Percentiles rank a stretch among this genome's conserved stretches.
Evolutionary conservation across 805 yeast species (phyloP).

Genomic region (Saccharomycodes ludwigii): DNA sequence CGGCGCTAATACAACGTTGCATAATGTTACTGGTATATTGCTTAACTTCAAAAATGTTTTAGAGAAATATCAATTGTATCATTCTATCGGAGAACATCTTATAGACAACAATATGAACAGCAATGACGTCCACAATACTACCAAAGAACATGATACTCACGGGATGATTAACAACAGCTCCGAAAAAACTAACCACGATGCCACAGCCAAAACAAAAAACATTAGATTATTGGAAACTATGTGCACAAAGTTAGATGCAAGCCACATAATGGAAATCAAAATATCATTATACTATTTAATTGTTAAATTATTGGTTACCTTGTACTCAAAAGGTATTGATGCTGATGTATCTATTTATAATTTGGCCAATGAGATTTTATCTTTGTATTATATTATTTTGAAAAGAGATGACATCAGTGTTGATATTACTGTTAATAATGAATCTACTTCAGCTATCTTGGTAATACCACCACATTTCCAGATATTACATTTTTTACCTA

Average conservation of each 20-base stretch:
- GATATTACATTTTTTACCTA: slow-evolving; percentile 18
- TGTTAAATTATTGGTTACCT: slow-evolving; percentile 59
- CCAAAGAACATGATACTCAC: too few relatives aligned
- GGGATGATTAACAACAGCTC: too few relatives aligned
- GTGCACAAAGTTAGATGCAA: background rate
- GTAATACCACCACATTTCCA: slow-evolving; percentile 16
- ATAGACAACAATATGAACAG: background rate
- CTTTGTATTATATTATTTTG: slow-evolving; percentile 18
- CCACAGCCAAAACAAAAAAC: too few relatives aligned
- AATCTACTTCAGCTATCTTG: slow-evolving; percentile 3
- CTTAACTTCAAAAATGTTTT: background rate
- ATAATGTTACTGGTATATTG: too few relatives aligned
- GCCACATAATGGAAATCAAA: background rate
- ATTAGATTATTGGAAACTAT: background rate
- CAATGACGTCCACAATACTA: background rate
- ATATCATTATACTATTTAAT: slow-evolving; percentile 13
- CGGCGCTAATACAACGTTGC: too few relatives aligned
- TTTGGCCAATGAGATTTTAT: slow-evolving; percentile 19
- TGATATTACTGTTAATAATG: slow-evolving; percentile 10
- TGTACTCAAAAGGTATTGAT: slow-evolving; percentile 60
- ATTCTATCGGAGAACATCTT: slow-evolving; percentile 1
- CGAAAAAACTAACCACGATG: too few relatives aligned
- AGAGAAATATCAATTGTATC: background rate
- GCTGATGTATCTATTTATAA: slow-evolving; percentile 59
- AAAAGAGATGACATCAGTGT: too few relatives aligned